Evolutionary conservation across 805 yeast genomes (phyloP).

Genomic region (Lipomyces yamadae): DNA sequence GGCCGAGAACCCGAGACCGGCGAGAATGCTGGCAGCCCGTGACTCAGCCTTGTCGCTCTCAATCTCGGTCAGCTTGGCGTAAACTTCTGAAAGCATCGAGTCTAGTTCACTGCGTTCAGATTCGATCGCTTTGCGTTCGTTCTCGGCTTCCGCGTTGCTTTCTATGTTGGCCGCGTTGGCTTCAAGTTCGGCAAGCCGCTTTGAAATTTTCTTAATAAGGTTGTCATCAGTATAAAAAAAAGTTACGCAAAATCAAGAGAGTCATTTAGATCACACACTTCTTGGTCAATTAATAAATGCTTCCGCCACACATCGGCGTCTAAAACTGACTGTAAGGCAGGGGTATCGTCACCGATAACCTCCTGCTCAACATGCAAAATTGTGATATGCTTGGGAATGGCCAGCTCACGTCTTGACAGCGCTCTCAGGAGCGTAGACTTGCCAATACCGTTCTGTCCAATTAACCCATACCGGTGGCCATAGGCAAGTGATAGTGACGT

Average conservation of each 20-base stretch:
- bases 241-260: background rate
- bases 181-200: constrained; percentile 77
- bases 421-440: constrained; percentile 93
- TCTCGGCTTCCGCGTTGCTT: constrained; percentile 47
- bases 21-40: constrained; percentile 90
- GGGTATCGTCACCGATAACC: constrained; percentile 87
- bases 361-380: constrained; percentile 98
- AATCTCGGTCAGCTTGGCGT: constrained; percentile 84
- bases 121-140: constrained; percentile 74
- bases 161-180: constrained; percentile 60
- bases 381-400: constrained; percentile 93
- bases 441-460: constrained; percentile 99
- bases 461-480: constrained; percentile 95
- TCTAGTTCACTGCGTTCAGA: constrained; percentile 89
- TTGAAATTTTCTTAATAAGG: constrained; percentile 49
- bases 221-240: background rate
- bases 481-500: constrained; percentile 83
- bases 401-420: constrained; percentile 87
- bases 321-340: constrained; percentile 91
- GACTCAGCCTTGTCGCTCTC: constrained; percentile 98
- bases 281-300: constrained; percentile 77
- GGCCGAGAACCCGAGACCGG: constrained; percentile 89
- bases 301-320: constrained; percentile 99
- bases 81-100: constrained; percentile 74
- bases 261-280: constrained; percentile 19